Evolutionary conservation across 345 rosid species (phyloP), one percentile per base, ranked within the genome.

Genomic region (Theobroma cacao): DNA sequence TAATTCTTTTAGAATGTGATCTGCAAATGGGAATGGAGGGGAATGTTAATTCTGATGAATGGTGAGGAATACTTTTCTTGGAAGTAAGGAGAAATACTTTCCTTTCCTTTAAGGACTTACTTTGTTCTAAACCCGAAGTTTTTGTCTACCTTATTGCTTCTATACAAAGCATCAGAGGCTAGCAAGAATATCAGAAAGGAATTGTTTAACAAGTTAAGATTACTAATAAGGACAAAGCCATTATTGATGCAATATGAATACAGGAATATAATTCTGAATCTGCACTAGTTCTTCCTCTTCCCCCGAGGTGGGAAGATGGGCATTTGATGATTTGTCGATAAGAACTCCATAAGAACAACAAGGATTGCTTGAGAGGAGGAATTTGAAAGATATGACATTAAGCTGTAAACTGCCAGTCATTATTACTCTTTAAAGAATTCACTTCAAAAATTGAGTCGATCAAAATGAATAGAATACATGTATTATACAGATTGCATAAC

Each of bases 21-120:
- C 75, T 17, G 61, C 43, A 2, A 71, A 71, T 71, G 43, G 17
- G 45, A 71, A 50, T 31, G 55, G 18, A 31, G 18, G 43, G 26
- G 45, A 47, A 31, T 26, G 40, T 31, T 50, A 71, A 18, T 12
- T 31, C 61, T 71, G 28, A 10, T 52, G 40, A 24, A 50, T 50
- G 43, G 11, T 9, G 45, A 41, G 10, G 10, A 11, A 41, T 41
- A 11, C 75, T 71, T 69, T 71, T 20, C 75, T 71, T 71, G 75
- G 20, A 71, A 50, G 60, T 17, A 48, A 71, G 28, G 59, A 18
- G 74, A 31, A 20, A 71, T 71, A 2, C 75, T 71, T 71, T 71
- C 18, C 75, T 50, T 71, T 33, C 33, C 47, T 33, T 72, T 4
- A 33, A 11, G 13, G 43, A n/a, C 22, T 18, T 33, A 30, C 75